These are phyloP conservation scores for Elsinoe batatas DNA, from an alignment of 2,329 filamentous ascomycete species.

Conservation along the genomic window DNA sequence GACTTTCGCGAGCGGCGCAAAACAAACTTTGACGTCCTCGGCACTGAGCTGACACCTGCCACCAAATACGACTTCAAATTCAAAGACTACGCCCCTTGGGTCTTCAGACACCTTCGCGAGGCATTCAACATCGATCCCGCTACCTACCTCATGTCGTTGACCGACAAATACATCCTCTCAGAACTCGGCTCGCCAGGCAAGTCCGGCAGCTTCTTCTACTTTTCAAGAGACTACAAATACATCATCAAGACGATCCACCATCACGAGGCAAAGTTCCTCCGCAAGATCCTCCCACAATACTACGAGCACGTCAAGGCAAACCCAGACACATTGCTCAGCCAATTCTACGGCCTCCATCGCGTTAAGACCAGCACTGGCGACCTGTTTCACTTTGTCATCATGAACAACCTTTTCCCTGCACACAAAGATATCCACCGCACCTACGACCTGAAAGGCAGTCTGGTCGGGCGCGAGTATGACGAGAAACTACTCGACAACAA, in stretches of 20 bases:
- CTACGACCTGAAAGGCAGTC: conserved; percentile 94
- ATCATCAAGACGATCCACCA: conserved; percentile 99
- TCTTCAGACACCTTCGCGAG: conserved; percentile 82
- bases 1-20: conserved; percentile 95
- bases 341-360: conserved; percentile 93
- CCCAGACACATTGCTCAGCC: conserved; percentile 90
- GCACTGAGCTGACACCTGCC: conserved; percentile 92
- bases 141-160: conserved; percentile 96
- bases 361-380: conserved; percentile 97
- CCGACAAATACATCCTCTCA: conserved; percentile 96
- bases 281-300: conserved; percentile 80
- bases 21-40: conserved; percentile 97
- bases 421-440: conserved; percentile 96
- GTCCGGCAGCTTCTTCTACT: conserved; percentile 99
- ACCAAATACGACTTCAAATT: conserved; percentile 99
- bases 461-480: conserved; percentile 79
- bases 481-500: conserved; percentile 84
- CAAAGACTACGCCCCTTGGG: conserved; percentile 99
- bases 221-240: conserved; percentile 98
- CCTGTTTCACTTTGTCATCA: conserved; percentile 98
- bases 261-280: conserved; percentile 77
- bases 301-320: conserved; percentile 87
- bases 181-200: conserved; percentile 95
- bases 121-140: conserved; percentile 89
- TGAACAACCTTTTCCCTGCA: conserved; percentile 98